Base-by-base conservation (phyloP, 2,329 filamentous ascomycete genomes). In the Ophioceras dolichostomum region DNA sequence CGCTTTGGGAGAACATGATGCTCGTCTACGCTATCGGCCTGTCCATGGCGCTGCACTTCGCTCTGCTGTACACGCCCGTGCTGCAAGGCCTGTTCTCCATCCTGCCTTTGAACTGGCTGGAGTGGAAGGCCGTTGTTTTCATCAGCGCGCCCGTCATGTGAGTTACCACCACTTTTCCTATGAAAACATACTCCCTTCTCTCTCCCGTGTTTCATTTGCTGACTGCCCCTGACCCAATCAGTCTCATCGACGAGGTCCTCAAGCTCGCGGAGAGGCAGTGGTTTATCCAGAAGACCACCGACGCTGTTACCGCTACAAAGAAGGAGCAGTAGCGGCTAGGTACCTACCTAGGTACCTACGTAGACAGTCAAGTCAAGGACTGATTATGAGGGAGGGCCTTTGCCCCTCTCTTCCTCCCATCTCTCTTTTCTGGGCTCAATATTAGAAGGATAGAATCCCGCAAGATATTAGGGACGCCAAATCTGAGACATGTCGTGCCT, bases 1-100 rank as follows among this genome's bases (percentile, higher is more conserved):
- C 88, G 9, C 68, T 98, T n/a, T 95, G 89, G 89, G 77, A 89
- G 55, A 98, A 98, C 65, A 91, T 94, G 81, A 91, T 94, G 72
- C 79, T 98, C 14, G 85, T 98, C 39, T 94, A 94, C 51, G 93
- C 91, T 44, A 94, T 98, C 54, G 69, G 73, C 10, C 67, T 98
- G 44, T 94, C 85, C 28, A 98, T 98, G 91, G 77, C 76, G 1
- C 71, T 98, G 39, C 91, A 98, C 68, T 95, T 96, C 58, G 84
- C 79, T 18, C 79, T 98, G 35, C 71, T 98, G 27, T 98, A 98
- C 62, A 82, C 80, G 3, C 91, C 93, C 0, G 76, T 94, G 62
- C 63, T 98, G 41, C 89, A 95, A 62, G 68, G 66, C 7, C 64
- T 98, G 41, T 98, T 98, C 65, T 84, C 83, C 27, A 96, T 98